Conservation (phyloP, 2,329 filamentous ascomycete species). For the Colletotrichum cuscutae region DNA sequence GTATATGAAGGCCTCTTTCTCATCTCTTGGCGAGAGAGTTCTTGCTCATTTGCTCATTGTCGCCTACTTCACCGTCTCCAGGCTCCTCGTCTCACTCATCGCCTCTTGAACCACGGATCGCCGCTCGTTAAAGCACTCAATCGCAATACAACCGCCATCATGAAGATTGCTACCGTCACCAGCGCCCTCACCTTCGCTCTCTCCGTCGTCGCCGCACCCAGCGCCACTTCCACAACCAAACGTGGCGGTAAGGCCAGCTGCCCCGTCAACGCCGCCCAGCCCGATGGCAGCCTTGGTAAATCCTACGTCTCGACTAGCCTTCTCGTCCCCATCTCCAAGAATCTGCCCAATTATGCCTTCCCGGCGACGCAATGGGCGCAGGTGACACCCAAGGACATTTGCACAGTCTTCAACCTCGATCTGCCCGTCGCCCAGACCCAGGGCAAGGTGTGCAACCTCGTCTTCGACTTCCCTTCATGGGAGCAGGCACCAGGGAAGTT, state of each 20-base stretch:
- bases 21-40: not conserved
- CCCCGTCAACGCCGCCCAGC: conserved; percentile 25
- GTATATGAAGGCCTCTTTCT: not conserved
- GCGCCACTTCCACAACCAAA: not conserved
- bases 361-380: conserved; percentile 6
- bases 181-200: not conserved
- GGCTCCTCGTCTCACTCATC: not conserved
- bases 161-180: conserved; percentile 21
- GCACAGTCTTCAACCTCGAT: conserved; percentile 33
- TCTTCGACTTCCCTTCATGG: conserved; percentile 22
- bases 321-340: conserved; percentile 25
- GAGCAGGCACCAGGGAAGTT: conserved; percentile 15
- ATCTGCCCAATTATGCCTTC: conserved; percentile 9
- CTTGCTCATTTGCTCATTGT: not conserved
- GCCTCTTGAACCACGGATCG: not conserved
- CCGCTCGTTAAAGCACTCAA: not conserved
- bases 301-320: conserved; percentile 17
- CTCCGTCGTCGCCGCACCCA: conserved; percentile 9
- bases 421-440: conserved; percentile 25
- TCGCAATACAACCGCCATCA: not conserved
- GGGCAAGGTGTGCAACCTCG: conserved; percentile 31
- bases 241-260: not conserved
- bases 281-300: conserved; percentile 24
- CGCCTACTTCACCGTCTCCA: not conserved
- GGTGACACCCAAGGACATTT: conserved; percentile 21